Conservation (phyloP, 2,329 filamentous ascomycete genomes). For the Monascus ruber region DNA sequence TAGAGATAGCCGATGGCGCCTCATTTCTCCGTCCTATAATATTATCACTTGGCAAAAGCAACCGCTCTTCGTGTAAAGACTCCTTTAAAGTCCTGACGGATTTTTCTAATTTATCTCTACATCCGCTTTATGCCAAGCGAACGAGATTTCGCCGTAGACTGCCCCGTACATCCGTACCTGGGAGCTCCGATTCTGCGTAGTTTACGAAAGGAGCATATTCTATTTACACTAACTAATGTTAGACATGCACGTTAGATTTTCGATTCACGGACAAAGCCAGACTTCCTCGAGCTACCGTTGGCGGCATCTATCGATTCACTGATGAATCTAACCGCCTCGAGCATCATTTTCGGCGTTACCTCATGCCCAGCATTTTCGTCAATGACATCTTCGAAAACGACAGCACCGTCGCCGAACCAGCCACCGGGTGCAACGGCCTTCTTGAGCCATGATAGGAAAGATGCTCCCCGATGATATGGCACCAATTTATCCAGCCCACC, state of each 20-base stretch:
- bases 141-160: too few species aligned
- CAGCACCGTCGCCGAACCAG: slow-evolving; percentile 40
- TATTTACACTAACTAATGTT: too few species aligned
- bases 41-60: too few species aligned
- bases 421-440: slow-evolving; percentile 26
- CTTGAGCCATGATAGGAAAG: slow-evolving; percentile 48
- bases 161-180: too few species aligned
- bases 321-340: slow-evolving; percentile 45
- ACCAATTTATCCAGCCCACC: slow-evolving; percentile 50
- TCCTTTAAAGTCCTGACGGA: too few species aligned
- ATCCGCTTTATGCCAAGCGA: too few species aligned
- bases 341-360: slow-evolving; percentile 45
- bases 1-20: too few species aligned
- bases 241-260: slow-evolving; percentile 16
- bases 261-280: slow-evolving; percentile 23
- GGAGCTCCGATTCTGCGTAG: too few species aligned
- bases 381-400: slow-evolving; percentile 46
- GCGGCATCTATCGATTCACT: slow-evolving; percentile 26
- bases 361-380: slow-evolving; percentile 49
- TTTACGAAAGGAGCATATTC: too few species aligned
- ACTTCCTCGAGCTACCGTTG: slow-evolving; percentile 8
- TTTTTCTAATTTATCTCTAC: too few species aligned
- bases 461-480: slow-evolving; percentile 45
- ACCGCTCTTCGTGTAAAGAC: too few species aligned
- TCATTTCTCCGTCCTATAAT: too few species aligned